Evolutionary conservation across 257 asterid genomes (phyloP).

Genomic region (Gentiana dahurica): DNA sequence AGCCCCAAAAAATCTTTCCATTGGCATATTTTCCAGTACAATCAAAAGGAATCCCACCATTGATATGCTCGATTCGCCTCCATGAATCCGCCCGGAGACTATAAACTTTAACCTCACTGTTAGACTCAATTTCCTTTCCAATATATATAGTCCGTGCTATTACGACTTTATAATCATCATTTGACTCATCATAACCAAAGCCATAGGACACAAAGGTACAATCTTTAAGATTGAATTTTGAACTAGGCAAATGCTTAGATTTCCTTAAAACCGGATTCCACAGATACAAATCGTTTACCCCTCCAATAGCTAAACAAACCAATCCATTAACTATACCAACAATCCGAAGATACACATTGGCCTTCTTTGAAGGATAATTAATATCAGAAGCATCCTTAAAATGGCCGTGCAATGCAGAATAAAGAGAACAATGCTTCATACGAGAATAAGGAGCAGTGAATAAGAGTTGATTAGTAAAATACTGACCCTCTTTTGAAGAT

Average conservation of each 20-base stretch:
- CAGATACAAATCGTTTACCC: conserved; percentile 8
- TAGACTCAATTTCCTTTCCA: conserved; percentile 16
- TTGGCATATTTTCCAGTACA: conserved; percentile 23
- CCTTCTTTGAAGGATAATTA: conserved; percentile 10
- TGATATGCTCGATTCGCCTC: conserved; percentile 24
- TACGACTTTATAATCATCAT: conserved; percentile 46
- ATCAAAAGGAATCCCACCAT: conserved; percentile 18
- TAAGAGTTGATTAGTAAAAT: not conserved
- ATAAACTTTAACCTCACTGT: conserved; percentile 27
- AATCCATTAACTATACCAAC: conserved; percentile 27
- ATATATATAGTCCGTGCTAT: conserved; percentile 15
- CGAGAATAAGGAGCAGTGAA: conserved; percentile 5
- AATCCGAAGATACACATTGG: not conserved
- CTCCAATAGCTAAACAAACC: conserved; percentile 13
- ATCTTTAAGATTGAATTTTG: conserved; percentile 1
- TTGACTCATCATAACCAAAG: conserved; percentile 21
- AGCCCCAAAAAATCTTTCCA: conserved; percentile 53
- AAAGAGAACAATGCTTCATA: conserved; percentile 16
- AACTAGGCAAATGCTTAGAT: conserved; percentile 12
- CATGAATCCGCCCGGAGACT: conserved; percentile 39
- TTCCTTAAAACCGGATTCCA: conserved; percentile 22
- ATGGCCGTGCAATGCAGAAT: conserved; percentile 3
- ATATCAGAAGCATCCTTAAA: not conserved
- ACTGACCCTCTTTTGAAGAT: conserved; percentile 2
- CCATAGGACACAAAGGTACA: conserved; percentile 15